Conservation (phyloP, 1,284 basidiomycete genomes). For the Pyrrhoderma lamaoense region DNA sequence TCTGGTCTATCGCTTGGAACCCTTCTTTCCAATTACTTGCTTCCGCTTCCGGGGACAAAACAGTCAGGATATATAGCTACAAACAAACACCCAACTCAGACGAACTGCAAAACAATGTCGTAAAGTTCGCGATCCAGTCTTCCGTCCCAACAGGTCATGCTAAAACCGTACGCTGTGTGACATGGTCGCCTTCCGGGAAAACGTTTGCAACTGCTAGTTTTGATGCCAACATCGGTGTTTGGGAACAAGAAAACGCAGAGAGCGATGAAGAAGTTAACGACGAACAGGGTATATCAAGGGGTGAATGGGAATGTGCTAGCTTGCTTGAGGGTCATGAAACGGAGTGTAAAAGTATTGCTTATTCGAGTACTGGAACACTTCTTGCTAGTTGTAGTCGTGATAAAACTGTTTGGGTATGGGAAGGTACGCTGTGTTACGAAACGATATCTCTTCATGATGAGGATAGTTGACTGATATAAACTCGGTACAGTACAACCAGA, state of each 20-base stretch:
- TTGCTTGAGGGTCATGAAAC: constrained; percentile 95
- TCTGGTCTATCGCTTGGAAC: constrained; percentile 92
- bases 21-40: constrained; percentile 77
- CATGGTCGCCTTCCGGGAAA: constrained; percentile 86
- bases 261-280: constrained; percentile 23
- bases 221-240: constrained; percentile 88
- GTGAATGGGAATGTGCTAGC: constrained; percentile 83
- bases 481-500: constrained; percentile 81
- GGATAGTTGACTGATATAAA: too few species aligned
- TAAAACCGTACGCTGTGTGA: constrained; percentile 84
- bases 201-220: constrained; percentile 95
- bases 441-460: too few species aligned
- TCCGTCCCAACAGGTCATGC: constrained; percentile 80
- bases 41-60: constrained; percentile 92
- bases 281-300: constrained; percentile 27
- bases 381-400: constrained; percentile 92
- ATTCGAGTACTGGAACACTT: constrained; percentile 72
- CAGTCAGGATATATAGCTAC: constrained; percentile 81
- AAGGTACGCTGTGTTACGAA: constrained; percentile 71
- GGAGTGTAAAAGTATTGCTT: constrained; percentile 94
- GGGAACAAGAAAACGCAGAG: constrained; percentile 57
- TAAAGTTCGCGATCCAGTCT: constrained; percentile 47
- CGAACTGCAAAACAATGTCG: constrained; percentile 12
- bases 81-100: constrained; percentile 20
- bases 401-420: constrained; percentile 99